Percentiles rank a stretch among this genome's conserved stretches.
These are phyloP conservation scores for Prunus dulcis DNA, from an alignment of 306 rosid genomes.

Conservation along the genomic window DNA sequence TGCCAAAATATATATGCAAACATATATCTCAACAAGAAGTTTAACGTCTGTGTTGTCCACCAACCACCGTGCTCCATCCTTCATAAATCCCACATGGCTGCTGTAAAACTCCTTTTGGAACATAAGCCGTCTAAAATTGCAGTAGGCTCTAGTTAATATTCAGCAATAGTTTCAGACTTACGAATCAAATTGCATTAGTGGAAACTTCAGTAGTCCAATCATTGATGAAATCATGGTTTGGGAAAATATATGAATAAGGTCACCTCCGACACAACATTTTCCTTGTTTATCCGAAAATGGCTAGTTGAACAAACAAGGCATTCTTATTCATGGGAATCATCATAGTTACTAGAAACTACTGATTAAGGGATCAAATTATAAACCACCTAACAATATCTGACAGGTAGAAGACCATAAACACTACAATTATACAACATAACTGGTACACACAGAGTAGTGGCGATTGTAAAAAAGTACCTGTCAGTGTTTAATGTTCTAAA, in stretches of 20 bases:
- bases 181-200: neutral
- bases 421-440: neutral
- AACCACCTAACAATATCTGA: neutral
- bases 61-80: constrained; percentile 87
- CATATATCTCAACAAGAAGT: constrained; percentile 59
- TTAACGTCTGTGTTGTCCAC: constrained; percentile 90
- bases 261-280: neutral
- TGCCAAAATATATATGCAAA: neutral
- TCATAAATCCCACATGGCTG: constrained; percentile 71
- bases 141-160: constrained; percentile 24
- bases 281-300: neutral
- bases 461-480: constrained; percentile 18
- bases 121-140: constrained; percentile 70
- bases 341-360: neutral
- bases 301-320: neutral
- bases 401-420: neutral
- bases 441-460: neutral
- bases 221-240: neutral
- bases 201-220: neutral
- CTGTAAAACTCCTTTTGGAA: constrained; percentile 60
- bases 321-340: neutral
- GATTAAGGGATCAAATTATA: neutral
- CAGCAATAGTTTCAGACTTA: neutral
- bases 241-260: neutral
- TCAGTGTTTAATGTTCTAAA: constrained; percentile 88